Evolutionary conservation across 352 stramenopile genomes (phyloP), one percentile per base, ranked within the genome.

Genomic region (Peronospora tabacina): DNA sequence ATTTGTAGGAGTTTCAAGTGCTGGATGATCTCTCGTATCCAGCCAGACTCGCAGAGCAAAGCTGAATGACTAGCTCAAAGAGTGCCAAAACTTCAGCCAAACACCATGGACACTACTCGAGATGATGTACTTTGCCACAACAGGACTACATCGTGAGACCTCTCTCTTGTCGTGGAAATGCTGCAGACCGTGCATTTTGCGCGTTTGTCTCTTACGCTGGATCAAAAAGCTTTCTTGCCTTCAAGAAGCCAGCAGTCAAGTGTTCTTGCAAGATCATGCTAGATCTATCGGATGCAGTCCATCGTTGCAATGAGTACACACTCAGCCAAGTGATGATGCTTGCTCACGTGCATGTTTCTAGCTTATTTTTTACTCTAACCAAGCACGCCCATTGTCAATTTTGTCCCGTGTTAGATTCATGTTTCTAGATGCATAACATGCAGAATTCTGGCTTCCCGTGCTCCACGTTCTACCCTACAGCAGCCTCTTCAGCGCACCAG

Each of bases 101-200:
- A 3, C 19, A 22, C 19, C 28, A 69, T 69, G 60, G 60, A 22
- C 19, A 22, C 19, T 3, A 22, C 19, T 22, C 3, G 19, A 22
- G 1, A 22, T 22, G 3, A 22, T 4, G 19, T 22, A 22, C 70
- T 87, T 54, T 77, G 79, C 22, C 88, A 75, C 26, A n/a, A n/a
- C n/a, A n/a, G 82, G 82, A 44, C 69, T n/a, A n/a, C n/a, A n/a
- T n/a, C n/a, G n/a, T n/a, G n/a, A n/a, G n/a, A n/a, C n/a, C n/a
- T n/a, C n/a, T n/a, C 64, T 6, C 90, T 88, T 52, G 58, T 89
- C 13, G 75, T 92, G 55, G 19, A 22, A 22, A 22, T 22, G 87
- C 79, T 55, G n/a, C n/a, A 67, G 88, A 33, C 78, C 55, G 66
- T 88, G 37, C 90, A 89, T 64, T 16, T 70, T 44, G 26, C 57